A percentile compares a stretch with the other conserved stretches of the same genome.
These are phyloP conservation scores for Globisporangium acanthophoron DNA, from an alignment of 352 stramenopile genomes.

Conservation along the genomic window DNA sequence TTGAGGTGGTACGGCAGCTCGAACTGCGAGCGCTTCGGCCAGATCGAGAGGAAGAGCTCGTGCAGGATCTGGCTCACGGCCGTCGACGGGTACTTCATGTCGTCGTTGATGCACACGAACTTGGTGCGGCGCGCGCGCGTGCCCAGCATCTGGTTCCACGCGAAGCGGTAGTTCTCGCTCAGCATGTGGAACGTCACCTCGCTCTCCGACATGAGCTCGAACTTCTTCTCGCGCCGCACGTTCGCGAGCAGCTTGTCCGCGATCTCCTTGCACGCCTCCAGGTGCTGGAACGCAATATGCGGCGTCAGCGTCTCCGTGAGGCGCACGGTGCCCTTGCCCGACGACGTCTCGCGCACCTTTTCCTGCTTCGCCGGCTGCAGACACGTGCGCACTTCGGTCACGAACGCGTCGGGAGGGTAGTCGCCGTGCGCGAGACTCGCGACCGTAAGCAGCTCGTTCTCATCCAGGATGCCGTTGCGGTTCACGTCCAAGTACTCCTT, in stretches of 20 bases:
- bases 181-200: constrained; percentile 96
- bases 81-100: constrained; percentile 88
- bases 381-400: constrained; percentile 62
- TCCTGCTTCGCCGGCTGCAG: constrained; percentile 66
- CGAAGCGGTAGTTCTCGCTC: constrained; percentile 87
- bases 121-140: constrained; percentile 89
- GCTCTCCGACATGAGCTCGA: constrained; percentile 68
- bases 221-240: constrained; percentile 53
- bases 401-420: constrained; percentile 59
- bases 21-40: constrained; percentile 89
- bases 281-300: constrained; percentile 59
- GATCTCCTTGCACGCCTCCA: constrained; percentile 46
- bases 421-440: constrained; percentile 77
- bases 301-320: constrained; percentile 72
- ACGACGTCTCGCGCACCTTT: constrained; percentile 61
- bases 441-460: constrained; percentile 89
- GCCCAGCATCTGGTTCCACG: constrained; percentile 90
- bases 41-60: constrained; percentile 92
- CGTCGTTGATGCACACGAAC: constrained; percentile 96
- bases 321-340: constrained; percentile 46
- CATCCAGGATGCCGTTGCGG: constrained; percentile 83
- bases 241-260: constrained; percentile 52
- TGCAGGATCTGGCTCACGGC: constrained; percentile 82
- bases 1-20: constrained; percentile 86
- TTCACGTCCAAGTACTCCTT: constrained; percentile 88